phyloP scores from a whole-genome alignment of 306 rosid species.

The Castanospermum australe region DNA sequence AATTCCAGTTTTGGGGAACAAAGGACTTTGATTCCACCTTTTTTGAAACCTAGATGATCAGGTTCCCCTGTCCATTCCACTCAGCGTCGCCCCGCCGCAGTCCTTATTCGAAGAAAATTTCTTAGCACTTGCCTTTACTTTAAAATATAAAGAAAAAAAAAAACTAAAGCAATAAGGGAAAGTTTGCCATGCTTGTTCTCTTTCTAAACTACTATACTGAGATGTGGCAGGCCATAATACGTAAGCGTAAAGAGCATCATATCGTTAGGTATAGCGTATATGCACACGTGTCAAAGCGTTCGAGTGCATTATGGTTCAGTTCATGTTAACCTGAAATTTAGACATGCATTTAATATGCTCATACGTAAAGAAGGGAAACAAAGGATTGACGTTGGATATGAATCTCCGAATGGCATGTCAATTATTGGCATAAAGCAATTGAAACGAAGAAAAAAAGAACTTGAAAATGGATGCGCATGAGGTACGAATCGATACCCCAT shows the following conservation, averaged over 20 bases:
- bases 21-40: conserved; percentile 40
- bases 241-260: background rate
- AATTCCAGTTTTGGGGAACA: conserved; percentile 11
- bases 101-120: conserved; percentile 32
- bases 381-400: conserved; percentile 42
- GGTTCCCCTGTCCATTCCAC: conserved; percentile 44
- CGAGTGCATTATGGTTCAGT: background rate
- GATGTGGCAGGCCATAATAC: conserved; percentile 26
- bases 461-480: conserved; percentile 49
- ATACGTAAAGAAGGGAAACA: conserved; percentile 1
- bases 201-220: background rate
- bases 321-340: conserved; percentile 6
- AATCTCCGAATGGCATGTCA: conserved; percentile 83
- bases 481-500: conserved; percentile 52
- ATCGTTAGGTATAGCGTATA: background rate
- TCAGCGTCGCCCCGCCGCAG: conserved; percentile 69
- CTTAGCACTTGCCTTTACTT: conserved; percentile 11
- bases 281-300: conserved; percentile 13
- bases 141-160: background rate
- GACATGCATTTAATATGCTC: background rate
- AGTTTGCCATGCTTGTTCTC: conserved; percentile 24
- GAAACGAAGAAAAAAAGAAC: conserved; percentile 36
- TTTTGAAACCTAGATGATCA: conserved; percentile 33
- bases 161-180: background rate
- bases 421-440: conserved; percentile 65